phyloP scores from a whole-genome alignment of 495 filamentous ascomycete genomes.

The Aspergillus hancockii region DNA sequence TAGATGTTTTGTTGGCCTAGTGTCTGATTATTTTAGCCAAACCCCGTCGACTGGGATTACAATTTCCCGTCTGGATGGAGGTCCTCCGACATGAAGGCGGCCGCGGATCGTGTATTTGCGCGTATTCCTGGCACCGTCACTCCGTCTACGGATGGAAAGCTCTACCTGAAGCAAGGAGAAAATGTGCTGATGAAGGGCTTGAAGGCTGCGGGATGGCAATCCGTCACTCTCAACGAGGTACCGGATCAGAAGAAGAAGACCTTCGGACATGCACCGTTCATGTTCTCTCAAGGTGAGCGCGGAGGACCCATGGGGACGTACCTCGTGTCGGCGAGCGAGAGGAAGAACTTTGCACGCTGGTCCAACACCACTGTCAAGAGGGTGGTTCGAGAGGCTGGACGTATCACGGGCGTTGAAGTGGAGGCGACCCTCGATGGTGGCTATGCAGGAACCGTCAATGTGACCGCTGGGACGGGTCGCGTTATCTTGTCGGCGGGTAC shows the following conservation, averaged over 20 bases:
- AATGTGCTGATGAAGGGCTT: background rate
- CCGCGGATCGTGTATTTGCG: constrained; percentile 8
- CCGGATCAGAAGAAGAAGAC: constrained; percentile 10
- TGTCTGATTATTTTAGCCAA: constrained; percentile 2
- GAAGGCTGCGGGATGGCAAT: constrained; percentile 4
- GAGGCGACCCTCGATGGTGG: constrained; percentile 9
- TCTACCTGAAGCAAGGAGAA: constrained; percentile 6
- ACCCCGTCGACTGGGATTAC: constrained; percentile 10
- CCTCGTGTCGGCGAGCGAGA: constrained; percentile 8
- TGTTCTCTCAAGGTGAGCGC: constrained; percentile 11
- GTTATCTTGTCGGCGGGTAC: constrained; percentile 9
- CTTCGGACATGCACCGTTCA: constrained; percentile 11
- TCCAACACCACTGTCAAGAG: constrained; percentile 9
- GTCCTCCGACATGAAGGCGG: constrained; percentile 9
- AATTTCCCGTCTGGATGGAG: constrained; percentile 10
- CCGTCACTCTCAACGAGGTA: constrained; percentile 1
- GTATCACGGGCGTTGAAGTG: constrained; percentile 9
- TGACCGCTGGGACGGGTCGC: constrained; percentile 1
- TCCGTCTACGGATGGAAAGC: constrained; percentile 7
- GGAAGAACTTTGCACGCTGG: constrained; percentile 10
- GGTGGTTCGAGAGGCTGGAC: constrained; percentile 1
- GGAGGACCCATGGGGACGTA: constrained; percentile 12
- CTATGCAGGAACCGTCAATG: constrained; percentile 8
- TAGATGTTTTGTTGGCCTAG: background rate
- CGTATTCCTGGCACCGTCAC: constrained; percentile 7